A percentile compares a stretch with the other conserved stretches of the same genome.
phyloP scores from a whole-genome alignment of 306 rosid genomes.

The Lathyrus tuberosus region DNA sequence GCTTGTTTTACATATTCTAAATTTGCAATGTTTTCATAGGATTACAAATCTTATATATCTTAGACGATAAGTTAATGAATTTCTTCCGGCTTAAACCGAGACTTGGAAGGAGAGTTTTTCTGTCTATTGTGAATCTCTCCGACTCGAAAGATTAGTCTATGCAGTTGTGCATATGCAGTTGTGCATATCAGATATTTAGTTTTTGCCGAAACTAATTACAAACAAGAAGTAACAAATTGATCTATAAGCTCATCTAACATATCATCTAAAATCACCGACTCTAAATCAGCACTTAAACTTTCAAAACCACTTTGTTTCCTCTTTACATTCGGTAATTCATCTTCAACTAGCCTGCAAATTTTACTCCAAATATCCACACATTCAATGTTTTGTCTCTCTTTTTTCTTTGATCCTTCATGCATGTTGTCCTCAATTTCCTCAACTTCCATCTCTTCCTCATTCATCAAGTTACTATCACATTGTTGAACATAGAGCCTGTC shows the following conservation, averaged over 20 bases:
- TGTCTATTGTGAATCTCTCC: too few relatives aligned
- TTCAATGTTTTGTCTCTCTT: slow-evolving; percentile 34
- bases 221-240: slow-evolving; percentile 40
- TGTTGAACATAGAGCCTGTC: slow-evolving; percentile 39
- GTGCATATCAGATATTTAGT: too few relatives aligned
- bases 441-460: slow-evolving; percentile 49
- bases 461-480: slow-evolving; percentile 45
- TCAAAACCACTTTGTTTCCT: slow-evolving; percentile 46
- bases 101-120: too few relatives aligned
- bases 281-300: slow-evolving; percentile 58
- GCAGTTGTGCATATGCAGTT: too few relatives aligned
- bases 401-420: slow-evolving; percentile 40
- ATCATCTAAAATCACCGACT: slow-evolving; percentile 51
- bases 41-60: too few relatives aligned
- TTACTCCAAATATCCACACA: slow-evolving; percentile 49
- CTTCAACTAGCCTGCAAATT: slow-evolving; percentile 57
- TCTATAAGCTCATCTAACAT: slow-evolving; percentile 65
- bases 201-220: background rate
- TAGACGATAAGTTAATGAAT: too few relatives aligned
- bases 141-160: too few relatives aligned
- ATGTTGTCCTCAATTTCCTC: slow-evolving; percentile 41
- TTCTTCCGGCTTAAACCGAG: too few relatives aligned
- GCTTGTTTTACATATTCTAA: slow-evolving; percentile 36
- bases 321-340: slow-evolving; percentile 41
- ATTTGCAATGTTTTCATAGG: background rate